Percentiles rank a stretch among this genome's conserved stretches.
Conservation (phyloP, 352 stramenopile species). For the Phytophthora pluvialis region DNA sequence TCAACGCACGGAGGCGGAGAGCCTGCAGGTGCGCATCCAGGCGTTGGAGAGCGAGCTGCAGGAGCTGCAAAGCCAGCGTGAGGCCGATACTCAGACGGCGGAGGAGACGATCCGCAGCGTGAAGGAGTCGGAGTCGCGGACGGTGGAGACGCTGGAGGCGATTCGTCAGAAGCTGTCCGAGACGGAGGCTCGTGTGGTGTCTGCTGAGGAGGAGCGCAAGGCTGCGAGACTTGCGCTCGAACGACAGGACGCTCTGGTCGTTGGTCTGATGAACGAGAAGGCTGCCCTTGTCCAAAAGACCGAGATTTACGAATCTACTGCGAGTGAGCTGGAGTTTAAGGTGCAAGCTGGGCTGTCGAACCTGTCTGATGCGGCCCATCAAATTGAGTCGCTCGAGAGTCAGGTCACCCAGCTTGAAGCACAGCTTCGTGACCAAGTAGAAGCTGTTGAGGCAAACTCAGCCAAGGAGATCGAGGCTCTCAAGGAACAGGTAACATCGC, state of each 20-base stretch:
- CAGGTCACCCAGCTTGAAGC: slow-evolving; percentile 25
- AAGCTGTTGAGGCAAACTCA: slow-evolving; percentile 12
- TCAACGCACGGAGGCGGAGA: slow-evolving; percentile 18
- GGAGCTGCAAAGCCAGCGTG: slow-evolving; percentile 26
- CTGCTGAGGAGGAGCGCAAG: slow-evolving; percentile 28
- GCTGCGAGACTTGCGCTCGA: background rate
- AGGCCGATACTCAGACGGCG: slow-evolving; percentile 20
- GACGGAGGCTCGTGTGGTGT: slow-evolving; percentile 20
- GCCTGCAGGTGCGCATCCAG: slow-evolving; percentile 10
- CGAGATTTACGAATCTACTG: background rate
- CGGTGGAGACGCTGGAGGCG: slow-evolving; percentile 20
- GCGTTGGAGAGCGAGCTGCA: slow-evolving; percentile 32
- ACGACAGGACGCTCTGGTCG: background rate
- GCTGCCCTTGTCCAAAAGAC: background rate
- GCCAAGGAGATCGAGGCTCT: slow-evolving; percentile 27
- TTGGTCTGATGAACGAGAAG: slow-evolving; percentile 9
- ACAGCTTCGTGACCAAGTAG: slow-evolving; percentile 24
- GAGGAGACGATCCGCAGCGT: slow-evolving; percentile 30
- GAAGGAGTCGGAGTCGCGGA: slow-evolving; percentile 25
- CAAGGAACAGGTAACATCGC: slow-evolving; percentile 30
- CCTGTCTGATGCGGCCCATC: slow-evolving; percentile 8
- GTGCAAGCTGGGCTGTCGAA: slow-evolving; percentile 15
- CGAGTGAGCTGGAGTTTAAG: slow-evolving; percentile 2
- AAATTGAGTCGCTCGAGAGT: slow-evolving; percentile 25
- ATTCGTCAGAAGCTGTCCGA: slow-evolving; percentile 33